Evolutionary conservation across 371 early-diverging fungal species (phyloP).

Genomic region (Catenaria anguillulae): DNA sequence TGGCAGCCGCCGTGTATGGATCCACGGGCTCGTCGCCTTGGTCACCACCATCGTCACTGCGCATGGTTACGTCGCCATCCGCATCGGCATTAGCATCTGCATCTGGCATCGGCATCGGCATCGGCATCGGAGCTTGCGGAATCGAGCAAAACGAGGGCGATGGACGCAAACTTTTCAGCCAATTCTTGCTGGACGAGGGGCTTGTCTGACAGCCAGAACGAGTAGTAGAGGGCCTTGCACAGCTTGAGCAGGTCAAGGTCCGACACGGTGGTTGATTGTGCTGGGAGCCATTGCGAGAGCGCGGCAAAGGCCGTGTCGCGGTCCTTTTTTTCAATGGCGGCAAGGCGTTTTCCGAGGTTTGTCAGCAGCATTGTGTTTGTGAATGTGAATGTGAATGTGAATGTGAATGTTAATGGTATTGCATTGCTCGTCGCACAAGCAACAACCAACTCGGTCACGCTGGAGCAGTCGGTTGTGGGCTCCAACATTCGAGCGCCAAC

Average conservation of each 20-base stretch:
- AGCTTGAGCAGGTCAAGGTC: constrained; percentile 61
- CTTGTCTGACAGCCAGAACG: constrained; percentile 92
- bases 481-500: too few relatives aligned
- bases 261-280: constrained; percentile 34
- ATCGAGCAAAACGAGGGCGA: constrained; percentile 33
- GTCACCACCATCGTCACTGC: too few relatives aligned
- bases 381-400: not conserved
- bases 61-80: too few relatives aligned
- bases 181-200: constrained; percentile 76
- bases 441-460: too few relatives aligned
- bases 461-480: too few relatives aligned
- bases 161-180: constrained; percentile 54
- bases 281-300: constrained; percentile 40
- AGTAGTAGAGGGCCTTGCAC: constrained; percentile 89
- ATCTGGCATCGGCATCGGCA: too few relatives aligned
- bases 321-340: constrained; percentile 57
- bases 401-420: too few relatives aligned
- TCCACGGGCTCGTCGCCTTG: too few relatives aligned
- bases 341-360: constrained; percentile 43
- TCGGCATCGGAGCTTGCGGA: too few relatives aligned
- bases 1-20: too few relatives aligned
- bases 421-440: too few relatives aligned
- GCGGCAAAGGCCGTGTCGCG: constrained; percentile 66
- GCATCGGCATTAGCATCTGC: too few relatives aligned
- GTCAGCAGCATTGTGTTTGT: not conserved